Evolutionary conservation across 2,329 filamentous ascomycete genomes (phyloP).

Genomic region (Verticillium alfalfae): DNA sequence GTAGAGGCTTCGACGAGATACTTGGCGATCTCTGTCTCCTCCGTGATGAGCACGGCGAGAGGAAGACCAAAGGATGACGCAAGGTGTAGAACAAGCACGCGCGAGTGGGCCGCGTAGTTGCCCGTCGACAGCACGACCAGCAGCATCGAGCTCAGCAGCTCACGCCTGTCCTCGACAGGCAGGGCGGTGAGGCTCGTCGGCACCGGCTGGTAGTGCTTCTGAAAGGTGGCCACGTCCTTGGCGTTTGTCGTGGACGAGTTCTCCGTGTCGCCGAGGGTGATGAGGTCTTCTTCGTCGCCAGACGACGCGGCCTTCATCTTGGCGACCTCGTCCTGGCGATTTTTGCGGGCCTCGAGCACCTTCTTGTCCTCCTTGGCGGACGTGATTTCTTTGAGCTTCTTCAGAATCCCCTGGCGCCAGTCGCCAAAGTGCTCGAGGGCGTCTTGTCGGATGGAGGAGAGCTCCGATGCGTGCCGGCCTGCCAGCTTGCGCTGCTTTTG

Average conservation of each 20-base stretch:
- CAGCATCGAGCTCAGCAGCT: conserved; percentile 64
- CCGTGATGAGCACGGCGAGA: conserved; percentile 54
- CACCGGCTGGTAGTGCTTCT: conserved; percentile 47
- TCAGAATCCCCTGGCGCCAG: conserved; percentile 71
- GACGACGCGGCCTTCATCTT: conserved; percentile 26
- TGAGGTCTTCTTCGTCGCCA: conserved; percentile 25
- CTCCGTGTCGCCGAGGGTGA: conserved; percentile 30
- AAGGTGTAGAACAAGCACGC: conserved; percentile 62
- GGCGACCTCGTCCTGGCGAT: conserved; percentile 36
- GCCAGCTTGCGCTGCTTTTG: background rate
- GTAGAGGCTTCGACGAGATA: conserved; percentile 64
- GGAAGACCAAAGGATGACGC: conserved; percentile 62
- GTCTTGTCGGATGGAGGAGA: conserved; percentile 33
- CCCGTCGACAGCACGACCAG: conserved; percentile 67
- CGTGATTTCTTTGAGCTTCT: conserved; percentile 63
- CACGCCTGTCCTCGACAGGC: conserved; percentile 49
- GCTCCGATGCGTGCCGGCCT: conserved; percentile 1
- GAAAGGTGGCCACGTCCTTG: conserved; percentile 35
- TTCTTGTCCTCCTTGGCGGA: conserved; percentile 42
- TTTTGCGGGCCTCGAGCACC: conserved; percentile 39
- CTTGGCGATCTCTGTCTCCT: conserved; percentile 72
- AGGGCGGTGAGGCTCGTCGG: conserved; percentile 51
- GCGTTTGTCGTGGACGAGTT: conserved; percentile 17
- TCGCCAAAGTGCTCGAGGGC: conserved; percentile 66
- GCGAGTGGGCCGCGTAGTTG: conserved; percentile 69